Conservation (phyloP, 768 basidiomycete genomes). For the Amyloporia xantha region DNA sequence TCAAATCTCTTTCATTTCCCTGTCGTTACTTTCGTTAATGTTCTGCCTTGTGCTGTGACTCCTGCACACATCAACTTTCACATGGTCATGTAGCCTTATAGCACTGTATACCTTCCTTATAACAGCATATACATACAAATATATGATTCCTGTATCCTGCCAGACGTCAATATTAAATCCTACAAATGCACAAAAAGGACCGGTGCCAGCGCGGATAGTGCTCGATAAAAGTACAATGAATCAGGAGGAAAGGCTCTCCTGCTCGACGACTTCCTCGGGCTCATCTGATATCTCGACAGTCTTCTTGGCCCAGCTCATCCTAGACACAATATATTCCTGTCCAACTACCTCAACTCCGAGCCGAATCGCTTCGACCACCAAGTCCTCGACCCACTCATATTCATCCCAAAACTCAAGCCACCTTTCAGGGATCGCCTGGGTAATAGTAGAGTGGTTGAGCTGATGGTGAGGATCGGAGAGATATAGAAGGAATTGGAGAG, state of each 20-base stretch:
- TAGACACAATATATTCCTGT: constrained; percentile 80
- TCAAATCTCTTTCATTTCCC: too few species aligned
- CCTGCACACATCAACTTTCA: too few species aligned
- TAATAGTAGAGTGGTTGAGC: constrained; percentile 68
- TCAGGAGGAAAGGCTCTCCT: too few species aligned
- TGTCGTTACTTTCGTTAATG: too few species aligned
- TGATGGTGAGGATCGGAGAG: constrained; percentile 75
- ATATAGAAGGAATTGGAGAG: constrained; percentile 59
- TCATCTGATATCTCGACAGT: constrained; percentile 8
- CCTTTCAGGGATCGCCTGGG: constrained; percentile 74
- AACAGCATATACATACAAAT: neutral
- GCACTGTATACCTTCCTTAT: neutral
- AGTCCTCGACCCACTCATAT: constrained; percentile 95
- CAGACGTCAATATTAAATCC: too few species aligned
- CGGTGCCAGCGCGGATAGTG: too few species aligned
- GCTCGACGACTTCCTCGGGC: constrained; percentile 5
- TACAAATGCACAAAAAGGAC: too few species aligned
- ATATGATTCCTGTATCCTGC: too few species aligned
- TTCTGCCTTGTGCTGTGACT: too few species aligned
- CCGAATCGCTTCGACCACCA: constrained; percentile 80
- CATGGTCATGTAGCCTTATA: neutral
- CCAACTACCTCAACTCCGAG: constrained; percentile 86
- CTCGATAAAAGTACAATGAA: too few species aligned
- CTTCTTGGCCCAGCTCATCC: constrained; percentile 72
- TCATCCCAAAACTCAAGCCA: constrained; percentile 92